Evolutionary conservation across 164 flowering plant genomes (phyloP), one percentile per base, ranked within the genome.

Genomic region (Brasenia schreberi): DNA sequence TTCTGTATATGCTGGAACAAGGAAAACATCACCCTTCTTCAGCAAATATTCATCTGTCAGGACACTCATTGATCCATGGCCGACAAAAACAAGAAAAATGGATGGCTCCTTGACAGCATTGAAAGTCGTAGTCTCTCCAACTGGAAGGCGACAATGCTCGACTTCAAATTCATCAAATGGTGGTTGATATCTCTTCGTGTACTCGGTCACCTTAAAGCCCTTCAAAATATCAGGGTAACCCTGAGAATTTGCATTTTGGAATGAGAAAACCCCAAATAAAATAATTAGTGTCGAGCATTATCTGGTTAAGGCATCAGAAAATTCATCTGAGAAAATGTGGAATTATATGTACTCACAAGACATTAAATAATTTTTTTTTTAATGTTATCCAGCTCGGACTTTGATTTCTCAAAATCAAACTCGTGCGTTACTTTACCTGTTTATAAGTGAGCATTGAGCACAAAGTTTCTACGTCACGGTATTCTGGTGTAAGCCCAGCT

Each of bases 161-260:
- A 94, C 89, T 81, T 94, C 99, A 69, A 94, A 94, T 71, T 94
- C 99, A 63, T 89, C 90, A 39, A 88, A 89, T 5, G 96, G 96
- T 1, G 97, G 97, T 7, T 65, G 70, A 77, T 94, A 94, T 72
- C 81, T 86, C 45, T 64, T 87, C 10, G 75, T 80, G 59, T 82
- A 84, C 23, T 79, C 74, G 68, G 79, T 80, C 23, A 84, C 10
- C 7, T 79, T 69, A 67, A 78, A 75, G 59, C 99, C 99, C 64
- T 66, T 70, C 43, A 94, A 73, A 59, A 94, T 84, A 67, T 94
- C 87, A 0, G 97, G 98, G 27, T 68, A 73, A 18, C 96, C 96
- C 97, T 94, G 90, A 5, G 10, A 59, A 23, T 23, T 19, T 7
- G 53, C 53, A 45, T 2, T 23, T 45, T 7, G 53, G 5, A 23